These are phyloP conservation scores for Nicotiana tomentosiformis DNA, from an alignment of 257 asterid species.

Conservation along the genomic window DNA sequence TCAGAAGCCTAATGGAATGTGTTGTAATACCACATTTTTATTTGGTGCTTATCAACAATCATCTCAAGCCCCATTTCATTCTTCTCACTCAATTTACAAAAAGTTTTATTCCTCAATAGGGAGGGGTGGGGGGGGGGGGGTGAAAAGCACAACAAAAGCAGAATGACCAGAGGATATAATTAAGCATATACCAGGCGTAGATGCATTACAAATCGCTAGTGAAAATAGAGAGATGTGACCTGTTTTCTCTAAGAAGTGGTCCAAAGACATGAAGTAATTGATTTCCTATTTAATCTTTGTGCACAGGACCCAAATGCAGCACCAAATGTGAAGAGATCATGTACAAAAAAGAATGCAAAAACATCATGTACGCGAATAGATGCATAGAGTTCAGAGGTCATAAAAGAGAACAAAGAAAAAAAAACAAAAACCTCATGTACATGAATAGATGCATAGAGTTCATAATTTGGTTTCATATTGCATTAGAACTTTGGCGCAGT, in stretches of 20 bases:
- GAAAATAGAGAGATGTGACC: neutral
- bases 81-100: slow-evolving; percentile 5
- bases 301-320: neutral
- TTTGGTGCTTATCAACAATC: slow-evolving; percentile 4
- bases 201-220: neutral
- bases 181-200: neutral
- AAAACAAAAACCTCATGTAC: neutral
- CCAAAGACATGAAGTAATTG: neutral
- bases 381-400: neutral
- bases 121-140: neutral
- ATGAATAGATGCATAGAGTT: neutral
- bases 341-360: neutral
- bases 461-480: slow-evolving; percentile 16
- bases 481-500: slow-evolving; percentile 14
- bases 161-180: neutral
- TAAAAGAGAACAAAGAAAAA: neutral
- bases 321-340: neutral
- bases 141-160: neutral
- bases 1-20: neutral
- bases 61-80: neutral
- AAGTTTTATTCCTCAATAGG: neutral
- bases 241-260: neutral
- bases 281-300: neutral
- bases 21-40: neutral
- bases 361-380: neutral